These are phyloP conservation scores for Zygoascus hellenicus DNA, from an alignment of 1,139 yeast genomes.

Conservation along the genomic window DNA sequence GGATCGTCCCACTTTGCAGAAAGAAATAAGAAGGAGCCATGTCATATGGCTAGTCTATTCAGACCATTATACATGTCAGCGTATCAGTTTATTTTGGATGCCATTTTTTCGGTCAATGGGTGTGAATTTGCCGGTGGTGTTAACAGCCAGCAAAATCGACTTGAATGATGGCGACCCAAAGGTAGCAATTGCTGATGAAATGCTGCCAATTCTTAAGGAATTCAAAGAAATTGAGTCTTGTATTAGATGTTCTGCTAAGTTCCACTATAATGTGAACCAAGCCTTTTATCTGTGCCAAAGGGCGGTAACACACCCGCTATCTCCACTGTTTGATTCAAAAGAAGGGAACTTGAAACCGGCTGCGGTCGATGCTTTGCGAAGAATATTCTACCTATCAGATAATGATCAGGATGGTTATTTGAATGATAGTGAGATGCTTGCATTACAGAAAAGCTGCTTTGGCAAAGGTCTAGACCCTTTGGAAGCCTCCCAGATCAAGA, in stretches of 20 bases:
- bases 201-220: slow-evolving; percentile 78
- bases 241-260: slow-evolving; percentile 78
- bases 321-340: slow-evolving; percentile 90
- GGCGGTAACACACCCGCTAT: slow-evolving; percentile 87
- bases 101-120: slow-evolving; percentile 89
- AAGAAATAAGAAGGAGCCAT: slow-evolving; percentile 77
- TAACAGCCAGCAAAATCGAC: slow-evolving; percentile 83
- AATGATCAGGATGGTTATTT: slow-evolving; percentile 83
- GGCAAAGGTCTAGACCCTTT: slow-evolving; percentile 49
- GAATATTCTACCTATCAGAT: slow-evolving; percentile 82
- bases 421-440: slow-evolving; percentile 61
- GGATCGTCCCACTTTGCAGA: slow-evolving; percentile 55
- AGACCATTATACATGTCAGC: slow-evolving; percentile 90
- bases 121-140: slow-evolving; percentile 79
- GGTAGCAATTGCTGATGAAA: slow-evolving; percentile 55
- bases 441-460: slow-evolving; percentile 71
- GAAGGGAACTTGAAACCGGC: slow-evolving; percentile 75
- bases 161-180: slow-evolving; percentile 29
- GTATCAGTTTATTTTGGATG: slow-evolving; percentile 90
- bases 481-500: slow-evolving; percentile 48
- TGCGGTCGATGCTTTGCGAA: slow-evolving; percentile 65
- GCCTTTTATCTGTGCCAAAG: slow-evolving; percentile 89
- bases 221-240: slow-evolving; percentile 93
- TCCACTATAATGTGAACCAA: slow-evolving; percentile 71
- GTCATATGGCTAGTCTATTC: slow-evolving; percentile 90